Evolutionary conservation across 192 early-diverging fungal species (phyloP).

Genomic region (Pilaira anomala): DNA sequence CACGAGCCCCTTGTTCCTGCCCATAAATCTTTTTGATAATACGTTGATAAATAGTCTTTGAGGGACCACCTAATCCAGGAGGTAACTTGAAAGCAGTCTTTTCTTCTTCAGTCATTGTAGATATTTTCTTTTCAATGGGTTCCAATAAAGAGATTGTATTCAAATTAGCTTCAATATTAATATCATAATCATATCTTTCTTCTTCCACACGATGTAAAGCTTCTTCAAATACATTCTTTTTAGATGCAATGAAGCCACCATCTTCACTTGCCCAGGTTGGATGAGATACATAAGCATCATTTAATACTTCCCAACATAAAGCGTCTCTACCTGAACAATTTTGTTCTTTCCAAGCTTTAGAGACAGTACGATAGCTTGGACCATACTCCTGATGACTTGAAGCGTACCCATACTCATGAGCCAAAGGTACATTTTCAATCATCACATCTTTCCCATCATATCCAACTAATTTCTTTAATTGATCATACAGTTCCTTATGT

Average conservation of each 20-base stretch:
- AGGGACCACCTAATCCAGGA: conserved; percentile 75
- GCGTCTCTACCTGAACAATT: conserved; percentile 89
- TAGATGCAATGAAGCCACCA: conserved; percentile 80
- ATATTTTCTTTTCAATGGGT: conserved; percentile 80
- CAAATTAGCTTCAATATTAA: conserved; percentile 93
- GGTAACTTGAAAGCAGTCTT: conserved; percentile 65
- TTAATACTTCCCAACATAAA: conserved; percentile 87
- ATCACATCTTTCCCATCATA: conserved; percentile 73
- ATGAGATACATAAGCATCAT: conserved; percentile 91
- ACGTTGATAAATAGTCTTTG: conserved; percentile 82
- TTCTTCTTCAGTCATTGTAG: conserved; percentile 77
- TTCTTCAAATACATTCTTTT: conserved; percentile 90
- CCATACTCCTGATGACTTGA: conserved; percentile 53
- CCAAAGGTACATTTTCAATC: conserved; percentile 65
- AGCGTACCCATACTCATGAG: conserved; percentile 49
- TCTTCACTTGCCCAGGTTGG: conserved; percentile 89
- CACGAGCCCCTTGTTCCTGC: conserved; percentile 72
- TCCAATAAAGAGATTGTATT: conserved; percentile 85
- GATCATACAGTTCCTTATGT: conserved; percentile 81
- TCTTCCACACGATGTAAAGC: conserved; percentile 92
- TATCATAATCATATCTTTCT: conserved; percentile 90
- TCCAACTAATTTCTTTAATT: conserved; percentile 86
- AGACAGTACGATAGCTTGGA: conserved; percentile 70
- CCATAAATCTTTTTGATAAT: conserved; percentile 95
- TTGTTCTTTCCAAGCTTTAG: conserved; percentile 48